phyloP scores from a whole-genome alignment of 164 flowering plant genomes.

The grape (Vitis vinifera) region ASM3070453v1 NC_081822.1:32927001-32927500 shows the following conservation, averaged over 20 bases:
- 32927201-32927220: slow-evolving; percentile 68
- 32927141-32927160: slow-evolving; percentile 92
- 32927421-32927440: slow-evolving; percentile 35
- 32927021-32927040: too few species aligned
- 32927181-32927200: slow-evolving; percentile 86
- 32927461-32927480: slow-evolving; percentile 48
- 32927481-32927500: slow-evolving; percentile 46
- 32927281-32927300: not conserved
- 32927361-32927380: not conserved
- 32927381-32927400: slow-evolving; percentile 55
- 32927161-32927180: slow-evolving; percentile 94
- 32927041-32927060: too few species aligned
- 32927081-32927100: too few species aligned
- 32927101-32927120: too few species aligned
- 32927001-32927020: too few species aligned
- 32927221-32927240: slow-evolving; percentile 81
- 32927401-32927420: slow-evolving; percentile 75
- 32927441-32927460: slow-evolving; percentile 48
- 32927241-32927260: slow-evolving; percentile 42
- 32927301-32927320: not conserved
- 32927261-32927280: not conserved
- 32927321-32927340: not conserved
- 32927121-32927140: slow-evolving; percentile 6
- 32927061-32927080: not conserved
- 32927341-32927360: not conserved